Evolutionary conservation across 768 basidiomycete species (phyloP).

Genomic region (Glaciozyma antarctica): DNA sequence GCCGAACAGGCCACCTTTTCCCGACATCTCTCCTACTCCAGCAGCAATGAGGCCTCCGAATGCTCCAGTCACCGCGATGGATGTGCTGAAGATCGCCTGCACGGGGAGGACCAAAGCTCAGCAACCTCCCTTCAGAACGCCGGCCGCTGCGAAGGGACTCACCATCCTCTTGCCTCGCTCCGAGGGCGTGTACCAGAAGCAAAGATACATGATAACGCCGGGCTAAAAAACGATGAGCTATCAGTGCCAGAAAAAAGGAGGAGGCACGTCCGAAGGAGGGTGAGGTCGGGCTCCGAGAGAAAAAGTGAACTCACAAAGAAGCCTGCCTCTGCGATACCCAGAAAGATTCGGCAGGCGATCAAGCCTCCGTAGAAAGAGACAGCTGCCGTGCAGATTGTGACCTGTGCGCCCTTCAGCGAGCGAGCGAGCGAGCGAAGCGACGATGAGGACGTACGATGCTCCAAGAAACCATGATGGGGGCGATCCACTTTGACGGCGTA

Average conservation of each 20-base stretch:
- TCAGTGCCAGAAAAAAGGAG: background rate
- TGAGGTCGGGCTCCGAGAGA: no score
- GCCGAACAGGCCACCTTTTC: constrained; percentile 6
- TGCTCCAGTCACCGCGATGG: constrained; percentile 8
- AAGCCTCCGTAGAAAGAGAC: constrained; percentile 10
- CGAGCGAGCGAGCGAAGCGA: no score
- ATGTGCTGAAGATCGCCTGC: constrained; percentile 13
- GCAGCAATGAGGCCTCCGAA: constrained; percentile 15
- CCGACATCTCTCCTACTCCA: constrained; percentile 13
- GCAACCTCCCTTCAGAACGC: no score
- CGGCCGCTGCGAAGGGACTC: no score
- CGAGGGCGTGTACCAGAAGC: constrained; percentile 20
- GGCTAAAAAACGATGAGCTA: no score
- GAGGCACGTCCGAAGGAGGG: no score
- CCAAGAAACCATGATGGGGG: constrained; percentile 19
- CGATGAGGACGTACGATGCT: background rate
- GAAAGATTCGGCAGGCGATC: constrained; percentile 6
- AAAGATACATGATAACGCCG: constrained; percentile 11
- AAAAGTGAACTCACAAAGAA: background rate
- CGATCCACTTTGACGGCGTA: constrained; percentile 12
- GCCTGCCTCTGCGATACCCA: constrained; percentile 10
- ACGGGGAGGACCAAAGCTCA: background rate
- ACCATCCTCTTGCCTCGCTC: constrained; percentile 18
- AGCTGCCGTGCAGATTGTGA: constrained; percentile 18
- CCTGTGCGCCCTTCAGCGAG: background rate